Conservation (phyloP, 2,329 filamentous ascomycete genomes). For the Arachnopeziza araneosa region DNA sequence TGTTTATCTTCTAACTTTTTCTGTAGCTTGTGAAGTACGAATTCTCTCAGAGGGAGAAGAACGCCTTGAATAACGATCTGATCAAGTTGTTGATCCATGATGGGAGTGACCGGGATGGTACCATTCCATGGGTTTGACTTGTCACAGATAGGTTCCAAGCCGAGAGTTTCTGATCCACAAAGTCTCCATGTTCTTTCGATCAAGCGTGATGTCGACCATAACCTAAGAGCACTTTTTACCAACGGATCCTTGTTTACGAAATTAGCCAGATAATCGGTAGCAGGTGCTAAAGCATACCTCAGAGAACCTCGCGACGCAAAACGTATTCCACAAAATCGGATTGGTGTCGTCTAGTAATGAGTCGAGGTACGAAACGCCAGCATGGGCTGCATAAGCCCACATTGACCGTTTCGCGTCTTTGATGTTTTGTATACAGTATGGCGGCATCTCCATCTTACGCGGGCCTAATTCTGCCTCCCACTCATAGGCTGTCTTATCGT, state of each 20-base stretch:
- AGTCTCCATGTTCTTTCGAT: slow-evolving; percentile 3
- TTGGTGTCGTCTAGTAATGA: not conserved
- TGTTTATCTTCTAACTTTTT: not conserved
- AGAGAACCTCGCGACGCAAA: not conserved
- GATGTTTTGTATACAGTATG: slow-evolving; percentile 3
- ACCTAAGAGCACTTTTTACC: not conserved
- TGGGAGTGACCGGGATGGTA: slow-evolving; percentile 3
- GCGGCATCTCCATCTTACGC: slow-evolving; percentile 1
- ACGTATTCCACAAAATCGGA: slow-evolving; percentile 1
- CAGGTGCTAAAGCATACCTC: not conserved
- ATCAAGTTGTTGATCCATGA: slow-evolving; percentile 7
- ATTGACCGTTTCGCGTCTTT: not conserved
- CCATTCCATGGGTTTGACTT: not conserved
- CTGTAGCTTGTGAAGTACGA: not conserved
- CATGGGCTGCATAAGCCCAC: not conserved
- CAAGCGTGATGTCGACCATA: not conserved
- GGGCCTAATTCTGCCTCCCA: not conserved
- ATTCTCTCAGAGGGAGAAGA: not conserved
- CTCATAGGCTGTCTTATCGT: not conserved
- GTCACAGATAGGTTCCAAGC: not conserved
- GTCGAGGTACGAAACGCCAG: not conserved
- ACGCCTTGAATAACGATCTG: slow-evolving; percentile 1
- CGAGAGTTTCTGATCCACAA: slow-evolving; percentile 4
- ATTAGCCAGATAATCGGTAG: not conserved
- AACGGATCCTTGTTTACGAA: not conserved